Base-by-base conservation (phyloP, 1,139 yeast genomes). In the Sugiyamaella neomexicana region DNA sequence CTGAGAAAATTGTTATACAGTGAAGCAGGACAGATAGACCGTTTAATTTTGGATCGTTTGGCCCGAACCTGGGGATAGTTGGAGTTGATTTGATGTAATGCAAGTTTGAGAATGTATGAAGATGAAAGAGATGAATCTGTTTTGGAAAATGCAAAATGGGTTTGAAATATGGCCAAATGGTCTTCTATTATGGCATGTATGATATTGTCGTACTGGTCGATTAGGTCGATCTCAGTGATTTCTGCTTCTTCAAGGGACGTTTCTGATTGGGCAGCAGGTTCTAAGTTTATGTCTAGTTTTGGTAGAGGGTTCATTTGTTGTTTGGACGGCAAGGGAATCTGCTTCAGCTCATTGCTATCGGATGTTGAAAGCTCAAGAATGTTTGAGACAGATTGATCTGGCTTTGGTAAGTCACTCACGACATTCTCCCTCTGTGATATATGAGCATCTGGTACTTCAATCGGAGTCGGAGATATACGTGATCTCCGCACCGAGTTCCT, bases 1-100 rank as follows among this genome's bases (percentile, higher is more conserved):
- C 68, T 62, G 8, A 76, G 53, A 52, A 78, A 75, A 13, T 59
- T 58, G 51, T 58, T 60, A 50, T 63, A 61, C 25, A 54, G 37
- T 9, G 54, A 36, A 44, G 62, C 58, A 43, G 52, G 16, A 43
- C 60, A 31, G 41, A 43, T 29, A 41, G 55, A 38, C 40, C 59
- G 42, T 44, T 53, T 52, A 5, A 57, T 31, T 27, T 41, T 37
- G 29, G 43, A 10, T 37, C 62, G 51, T 25, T 42, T 49, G 13
- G 32, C 51, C 5, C 43, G 31, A 12, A 50, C 48, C 16, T 34
- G n/a, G n/a, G 31, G 17, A 36, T 52, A 55, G 34, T 52, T 27
- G 12, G 13, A 39, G 23, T 44, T 54, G 10, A 54, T 25, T 27
- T 37, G 31, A 5, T 52, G 10, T 13, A 36, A 29, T 31, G 51